Evolutionary conservation across 2,329 filamentous ascomycete genomes (phyloP), one percentile per base, ranked within the genome.

Genomic region (Plenodomus tracheiphilus): DNA sequence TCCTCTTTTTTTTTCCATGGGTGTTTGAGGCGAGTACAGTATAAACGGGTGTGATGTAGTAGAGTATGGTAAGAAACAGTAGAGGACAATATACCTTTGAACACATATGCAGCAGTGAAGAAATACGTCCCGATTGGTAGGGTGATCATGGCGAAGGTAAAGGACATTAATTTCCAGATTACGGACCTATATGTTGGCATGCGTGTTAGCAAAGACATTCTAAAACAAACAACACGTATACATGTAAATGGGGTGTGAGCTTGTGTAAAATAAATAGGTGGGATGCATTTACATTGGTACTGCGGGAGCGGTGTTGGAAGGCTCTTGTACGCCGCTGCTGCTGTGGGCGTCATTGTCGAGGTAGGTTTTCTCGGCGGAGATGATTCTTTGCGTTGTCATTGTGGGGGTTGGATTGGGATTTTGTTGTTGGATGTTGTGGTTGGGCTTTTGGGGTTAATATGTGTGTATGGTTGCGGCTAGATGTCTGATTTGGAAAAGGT

Each of bases 71-170:
- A 25, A 25, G 22, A 10, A 25, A 5, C 22, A 25, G 10, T 5
- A 25, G 22, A 25, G 22, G 5, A 5, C 22, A 22, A 22, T 76
- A 47, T 76, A 92, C 93, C 92, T 61, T 79, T 78, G 74, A 96
- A 97, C 21, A 97, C 62, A 1, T 79, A 81, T 66, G 92, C 82
- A 21, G 96, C 80, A 0, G 89, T 88, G 39, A 88, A 65, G 71
- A 95, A 99, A 74, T 97, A 99, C 36, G 88, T 91, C 35, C 89
- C 86, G 61, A 99, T 90, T 13, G 94, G 94, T 17, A 89, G 75
- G 15, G 88, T 82, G 51, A 97, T 82, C 93, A 99, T 97, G 68
- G 91, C 92, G 34, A 92, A 78, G 0, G 92, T 96, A 75, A 97
- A 97, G 56, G 83, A 86, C 15, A 97, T 81, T 17, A 99, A 85